These are phyloP conservation scores for Fusarium veterinarium DNA, from an alignment of 2,329 filamentous ascomycete genomes.

Conservation along the genomic window DNA sequence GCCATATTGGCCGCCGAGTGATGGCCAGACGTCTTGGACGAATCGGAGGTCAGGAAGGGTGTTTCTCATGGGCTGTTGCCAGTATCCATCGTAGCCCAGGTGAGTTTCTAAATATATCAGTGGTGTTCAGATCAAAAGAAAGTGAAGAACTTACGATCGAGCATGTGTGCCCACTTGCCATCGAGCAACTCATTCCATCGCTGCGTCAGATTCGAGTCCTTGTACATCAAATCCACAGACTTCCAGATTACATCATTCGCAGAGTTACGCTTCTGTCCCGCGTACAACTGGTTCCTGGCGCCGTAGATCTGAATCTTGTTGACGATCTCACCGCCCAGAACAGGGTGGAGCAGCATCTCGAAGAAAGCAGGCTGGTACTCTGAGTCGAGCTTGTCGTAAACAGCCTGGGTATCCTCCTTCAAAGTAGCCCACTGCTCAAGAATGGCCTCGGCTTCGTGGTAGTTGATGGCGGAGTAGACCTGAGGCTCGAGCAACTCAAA, in stretches of 20 bases:
- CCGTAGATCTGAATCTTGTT: constrained; percentile 60
- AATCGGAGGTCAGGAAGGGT: constrained; percentile 63
- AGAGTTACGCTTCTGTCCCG: constrained; percentile 65
- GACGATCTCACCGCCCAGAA: constrained; percentile 67
- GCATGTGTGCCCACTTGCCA: constrained; percentile 33
- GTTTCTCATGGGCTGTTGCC: constrained; percentile 81
- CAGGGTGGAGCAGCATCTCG: constrained; percentile 70
- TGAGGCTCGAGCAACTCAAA: constrained; percentile 69
- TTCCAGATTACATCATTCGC: constrained; percentile 56
- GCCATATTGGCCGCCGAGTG: constrained; percentile 52
- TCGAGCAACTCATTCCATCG: constrained; percentile 35
- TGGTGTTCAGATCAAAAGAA: accelerated
- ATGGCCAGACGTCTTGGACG: constrained; percentile 68
- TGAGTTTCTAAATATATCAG: constrained; percentile 57
- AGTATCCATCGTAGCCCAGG: constrained; percentile 63
- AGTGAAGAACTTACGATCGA: constrained; percentile 16
- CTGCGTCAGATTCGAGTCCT: constrained; percentile 32
- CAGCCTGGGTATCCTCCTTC: constrained; percentile 55
- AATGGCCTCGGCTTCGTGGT: constrained; percentile 68
- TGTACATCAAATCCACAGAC: constrained; percentile 32
- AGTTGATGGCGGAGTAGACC: constrained; percentile 69
- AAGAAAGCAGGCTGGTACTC: constrained; percentile 66
- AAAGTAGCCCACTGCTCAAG: constrained; percentile 65
- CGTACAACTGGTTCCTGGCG: constrained; percentile 65
- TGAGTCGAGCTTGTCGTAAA: constrained; percentile 57